Conservation (phyloP, 179 eudicot genomes). For the Beta corolliflora region DNA sequence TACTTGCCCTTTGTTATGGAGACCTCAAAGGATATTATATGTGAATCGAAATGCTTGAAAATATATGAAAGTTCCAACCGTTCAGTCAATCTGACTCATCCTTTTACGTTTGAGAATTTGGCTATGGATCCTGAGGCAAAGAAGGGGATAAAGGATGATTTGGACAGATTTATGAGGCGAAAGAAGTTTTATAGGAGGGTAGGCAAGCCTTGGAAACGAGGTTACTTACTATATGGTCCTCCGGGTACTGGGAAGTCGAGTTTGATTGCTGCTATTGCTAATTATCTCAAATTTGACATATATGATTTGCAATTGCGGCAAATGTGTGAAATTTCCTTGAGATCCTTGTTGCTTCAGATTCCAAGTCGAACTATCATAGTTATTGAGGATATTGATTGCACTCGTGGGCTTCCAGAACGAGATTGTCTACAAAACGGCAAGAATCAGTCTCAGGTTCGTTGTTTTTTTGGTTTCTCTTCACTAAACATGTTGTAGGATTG, state of each 20-base stretch:
- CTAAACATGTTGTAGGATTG: neutral
- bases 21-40: neutral
- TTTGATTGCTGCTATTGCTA: neutral
- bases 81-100: neutral
- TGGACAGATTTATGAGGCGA: neutral
- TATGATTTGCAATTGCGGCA: neutral
- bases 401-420: neutral
- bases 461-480: neutral
- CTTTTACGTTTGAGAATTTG: neutral
- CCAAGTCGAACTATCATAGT: neutral
- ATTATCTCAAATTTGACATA: neutral
- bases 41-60: neutral
- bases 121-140: neutral
- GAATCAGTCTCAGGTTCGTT: neutral
- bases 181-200: neutral
- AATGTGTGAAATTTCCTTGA: neutral
- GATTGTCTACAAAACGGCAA: neutral
- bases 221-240: neutral
- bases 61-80: neutral
- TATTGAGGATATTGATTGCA: neutral
- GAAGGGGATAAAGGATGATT: neutral
- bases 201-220: neutral
- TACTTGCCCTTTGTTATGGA: neutral
- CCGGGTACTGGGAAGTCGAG: slow-evolving; percentile 5
- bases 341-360: neutral